Conservation (phyloP, 2,329 filamentous ascomycete genomes). For the Ramularia collo-cygni region DNA sequence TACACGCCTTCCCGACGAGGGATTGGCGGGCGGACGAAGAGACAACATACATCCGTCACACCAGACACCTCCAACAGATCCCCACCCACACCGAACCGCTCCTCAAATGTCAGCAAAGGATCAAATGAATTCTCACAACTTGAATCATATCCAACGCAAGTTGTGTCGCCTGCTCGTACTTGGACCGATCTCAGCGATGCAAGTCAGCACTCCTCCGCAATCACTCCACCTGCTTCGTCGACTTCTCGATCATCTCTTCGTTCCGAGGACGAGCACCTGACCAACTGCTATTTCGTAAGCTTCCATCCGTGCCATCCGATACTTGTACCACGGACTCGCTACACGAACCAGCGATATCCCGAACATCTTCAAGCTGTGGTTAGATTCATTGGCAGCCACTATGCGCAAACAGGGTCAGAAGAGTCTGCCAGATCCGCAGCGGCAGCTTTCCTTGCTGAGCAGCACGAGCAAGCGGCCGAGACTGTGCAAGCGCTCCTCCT, state of each 20-base stretch:
- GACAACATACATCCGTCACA: conserved; percentile 24
- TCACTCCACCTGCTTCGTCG: not conserved
- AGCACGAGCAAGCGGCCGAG: conserved; percentile 35
- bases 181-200: too few species aligned
- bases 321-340: conserved; percentile 43
- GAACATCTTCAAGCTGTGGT: conserved; percentile 48
- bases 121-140: too few species aligned
- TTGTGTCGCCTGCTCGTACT: too few species aligned
- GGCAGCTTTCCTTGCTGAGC: conserved; percentile 44
- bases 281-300: conserved; percentile 50
- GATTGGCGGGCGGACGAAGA: conserved; percentile 52
- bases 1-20: conserved; percentile 70
- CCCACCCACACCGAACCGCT: conserved; percentile 28
- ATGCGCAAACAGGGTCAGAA: too few species aligned
- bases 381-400: conserved; percentile 51
- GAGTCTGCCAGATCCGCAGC: conserved; percentile 11
- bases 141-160: too few species aligned
- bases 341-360: conserved; percentile 37
- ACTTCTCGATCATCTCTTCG: too few species aligned
- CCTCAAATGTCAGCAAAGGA: too few species aligned
- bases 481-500: conserved; percentile 71
- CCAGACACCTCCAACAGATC: conserved; percentile 32
- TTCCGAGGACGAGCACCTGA: conserved; percentile 34
- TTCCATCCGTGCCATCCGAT: conserved; percentile 53
- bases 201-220: too few species aligned